Base-by-base conservation (phyloP, 805 yeast genomes). In the Metschnikowia gruessii region DNA sequence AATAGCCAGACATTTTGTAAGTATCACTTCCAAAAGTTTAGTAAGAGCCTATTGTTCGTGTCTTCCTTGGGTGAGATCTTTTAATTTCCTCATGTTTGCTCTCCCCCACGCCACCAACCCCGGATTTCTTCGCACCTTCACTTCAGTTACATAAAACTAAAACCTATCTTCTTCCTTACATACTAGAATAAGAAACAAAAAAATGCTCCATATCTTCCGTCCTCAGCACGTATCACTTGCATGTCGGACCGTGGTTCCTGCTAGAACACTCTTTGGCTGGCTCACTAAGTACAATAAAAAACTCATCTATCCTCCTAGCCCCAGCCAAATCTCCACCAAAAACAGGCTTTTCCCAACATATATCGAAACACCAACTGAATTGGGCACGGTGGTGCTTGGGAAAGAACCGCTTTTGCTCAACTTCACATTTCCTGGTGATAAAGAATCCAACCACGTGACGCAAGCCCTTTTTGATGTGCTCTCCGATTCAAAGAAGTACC, bases 371-470 rank as follows among this genome's bases (percentile, higher is more conserved):
- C 76, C 77, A 17, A 65, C 71, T 43, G 95, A 88, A 54, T 64
- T 88, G 37, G 80, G 82, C 43, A 75, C 77, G 30, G 56, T 77
- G 24, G 54, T 82, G 31, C 59, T 81, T 26, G 68, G 75, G 45
- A 76, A 79, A 47, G 74, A 76, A 36, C 94, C 95, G 1, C 64
- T 86, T 45, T 63, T 87, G 38, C 70, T 87, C 56, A 84, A 87
- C 62, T 88, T 88, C 66, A 85, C 90, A 1, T 69, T 78, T 36
- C 68, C 64, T n/a, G 88, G 88, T 9, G 88, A 85, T 54, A 69
- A 76, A 3, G 69, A 75, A 19, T 80, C 85, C 50, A 81, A 84
- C 59, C 74, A 74, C 49, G 72, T 85, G 32, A 84, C 92, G 1
- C 79, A 80, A 17, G 75, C 82, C 1, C 66, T 88, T 49, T 82